Base-by-base conservation (phyloP, 495 filamentous ascomycete species). In the Rhypophila decipiens region DNA sequence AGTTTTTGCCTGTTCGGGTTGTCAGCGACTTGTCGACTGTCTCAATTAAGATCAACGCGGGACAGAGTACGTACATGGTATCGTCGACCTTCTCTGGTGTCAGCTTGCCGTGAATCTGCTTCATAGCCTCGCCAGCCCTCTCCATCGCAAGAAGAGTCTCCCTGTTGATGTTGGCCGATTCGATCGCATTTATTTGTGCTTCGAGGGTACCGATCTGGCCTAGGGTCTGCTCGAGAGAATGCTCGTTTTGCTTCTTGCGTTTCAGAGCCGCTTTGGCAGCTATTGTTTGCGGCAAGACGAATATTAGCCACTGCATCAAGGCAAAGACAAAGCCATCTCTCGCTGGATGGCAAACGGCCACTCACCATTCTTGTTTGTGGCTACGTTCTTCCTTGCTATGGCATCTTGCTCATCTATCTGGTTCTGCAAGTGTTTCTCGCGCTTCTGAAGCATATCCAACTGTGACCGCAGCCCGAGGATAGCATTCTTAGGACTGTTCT, bases 91-190 rank as follows among this genome's bases (percentile, higher is more conserved):
- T 87, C 51, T 96, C 87, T 44, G 95, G 84, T 22, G 83, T 94
- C 66, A 97, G 81, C 49, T 85, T 84, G 55, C 82, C 83, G 63
- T 98, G 94, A 55, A 98, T 98, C 49, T 82, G 66, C 67, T 86
- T 80, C 93, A 98, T 96, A 19, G 93, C 93, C 17, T 79, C 67
- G 44, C 85, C 80, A 2, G 93, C 90, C 57, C 81, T 79, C 76
- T 95, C 82, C 91, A 99, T 97, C 2, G 90, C 94, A 41, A 82
- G 76, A 39, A 99, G 75, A 4, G 93, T 99, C 72, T 97, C 90
- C 62, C 90, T 79, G 75, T 99, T 99, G 70, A 99, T 95, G 65
- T 97, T 99, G 41, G 93, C 94, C 18, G 90, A 86, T 64, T 99
- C 93, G 66, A 99, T 96, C 49, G 86, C 84, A 62, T 91, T 93